Evolutionary conservation across 2,329 filamentous ascomycete genomes (phyloP), one percentile per base, ranked within the genome.

Genomic region (Neocucurbitaria cava): DNA sequence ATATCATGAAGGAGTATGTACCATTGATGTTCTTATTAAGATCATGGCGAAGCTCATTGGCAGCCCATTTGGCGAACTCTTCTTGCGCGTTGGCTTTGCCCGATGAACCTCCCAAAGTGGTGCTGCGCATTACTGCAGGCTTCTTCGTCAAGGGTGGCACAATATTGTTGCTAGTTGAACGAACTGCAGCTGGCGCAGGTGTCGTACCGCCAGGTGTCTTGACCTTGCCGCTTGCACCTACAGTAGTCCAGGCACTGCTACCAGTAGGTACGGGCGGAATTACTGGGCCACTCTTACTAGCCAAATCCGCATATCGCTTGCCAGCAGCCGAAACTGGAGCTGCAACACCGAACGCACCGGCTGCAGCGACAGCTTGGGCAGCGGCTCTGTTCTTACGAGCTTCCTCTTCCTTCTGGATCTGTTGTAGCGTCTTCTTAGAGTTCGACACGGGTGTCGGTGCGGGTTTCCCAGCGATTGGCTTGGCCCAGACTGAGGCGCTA

Each of bases 331-430:
- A 48, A n/a, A 68, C 67, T 21, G 77, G 75, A 9, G 82, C 75
- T 38, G 82, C 76, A 10, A 78, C 73, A 33, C 78, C 77, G 54
- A 79, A 77, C 17, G 70, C 61, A 13, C 74, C 73, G 20, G 82
- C 77, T 8, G 81, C 76, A 18, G 78, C 78, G 10, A 81, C 76
- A 35, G 78, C 78, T 7, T 81, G 81, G 30, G 80, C 80, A 7
- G 81, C 81, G 39, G 87, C 85, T 73, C 89, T 91, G 68, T 89
- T 88, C 83, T 99, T 99, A 61, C 91, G 88, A 17, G 85, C 84
- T 72, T 98, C 95, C 71, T 99, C 95, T 78, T 99, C 95, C 59
- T 93, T 93, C 75, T 98, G 95, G 54, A 99, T 98, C 64, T 98
- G 94, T 21, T 92, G 91, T 40, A 98, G 82, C 0, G 92, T 96